A percentile compares a stretch with the other conserved stretches of the same genome.
phyloP scores from a whole-genome alignment of 768 basidiomycete genomes.

The Clitopilus hobsonii region DNA sequence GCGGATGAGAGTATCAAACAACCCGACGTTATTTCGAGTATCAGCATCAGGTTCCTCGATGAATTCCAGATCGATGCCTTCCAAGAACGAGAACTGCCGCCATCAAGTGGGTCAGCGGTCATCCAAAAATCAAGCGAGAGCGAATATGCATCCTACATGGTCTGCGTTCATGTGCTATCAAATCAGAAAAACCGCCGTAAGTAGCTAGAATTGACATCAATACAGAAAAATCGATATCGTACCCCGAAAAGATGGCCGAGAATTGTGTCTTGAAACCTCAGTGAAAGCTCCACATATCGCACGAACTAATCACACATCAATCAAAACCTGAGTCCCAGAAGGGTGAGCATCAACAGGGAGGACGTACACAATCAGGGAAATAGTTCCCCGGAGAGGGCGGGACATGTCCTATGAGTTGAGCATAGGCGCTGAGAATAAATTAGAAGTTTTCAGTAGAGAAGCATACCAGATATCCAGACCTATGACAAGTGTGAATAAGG shows the following conservation, averaged over 20 bases:
- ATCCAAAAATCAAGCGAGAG: neutral
- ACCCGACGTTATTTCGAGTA: conserved; percentile 3
- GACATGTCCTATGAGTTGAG: conserved; percentile 62
- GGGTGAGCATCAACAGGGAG: conserved; percentile 5
- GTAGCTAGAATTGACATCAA: conserved; percentile 16
- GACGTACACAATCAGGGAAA: conserved; percentile 79
- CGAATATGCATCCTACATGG: conserved; percentile 40
- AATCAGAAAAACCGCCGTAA: conserved; percentile 16
- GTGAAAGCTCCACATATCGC: conserved; percentile 68
- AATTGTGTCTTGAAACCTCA: conserved; percentile 84
- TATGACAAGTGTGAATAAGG: conserved; percentile 9
- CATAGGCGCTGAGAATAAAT: conserved; percentile 7
- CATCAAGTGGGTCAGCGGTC: conserved; percentile 11
- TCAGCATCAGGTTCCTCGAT: conserved; percentile 23
- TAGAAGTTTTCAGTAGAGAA: conserved; percentile 2
- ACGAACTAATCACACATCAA: conserved; percentile 38
- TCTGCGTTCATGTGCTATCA: conserved; percentile 80
- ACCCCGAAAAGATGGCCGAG: conserved; percentile 84
- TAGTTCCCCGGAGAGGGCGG: conserved; percentile 79
- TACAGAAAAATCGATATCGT: conserved; percentile 24
- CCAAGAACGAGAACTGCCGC: conserved; percentile 50
- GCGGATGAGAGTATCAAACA: conserved; percentile 54
- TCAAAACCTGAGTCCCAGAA: conserved; percentile 8
- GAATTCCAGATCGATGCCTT: conserved; percentile 50
- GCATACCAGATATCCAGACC: conserved; percentile 44